Percentiles rank a stretch among this genome's conserved stretches.
Evolutionary conservation across 2,329 filamentous ascomycete genomes (phyloP).

Genomic region (Thielaviopsis euricoi): DNA sequence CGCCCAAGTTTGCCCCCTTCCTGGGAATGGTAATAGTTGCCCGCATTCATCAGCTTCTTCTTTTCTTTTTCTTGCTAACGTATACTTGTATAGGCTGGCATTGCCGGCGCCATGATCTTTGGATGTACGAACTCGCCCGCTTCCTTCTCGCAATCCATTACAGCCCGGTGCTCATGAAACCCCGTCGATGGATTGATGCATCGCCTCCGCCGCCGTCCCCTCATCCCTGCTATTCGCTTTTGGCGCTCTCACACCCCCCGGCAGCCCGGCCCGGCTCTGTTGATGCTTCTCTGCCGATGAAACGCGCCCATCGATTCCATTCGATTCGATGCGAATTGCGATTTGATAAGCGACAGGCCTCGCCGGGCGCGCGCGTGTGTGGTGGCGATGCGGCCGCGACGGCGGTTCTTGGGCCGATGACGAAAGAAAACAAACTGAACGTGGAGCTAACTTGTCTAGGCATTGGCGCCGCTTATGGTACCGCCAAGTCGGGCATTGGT

Average conservation of each 20-base stretch:
- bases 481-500: constrained; percentile 75
- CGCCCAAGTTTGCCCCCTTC: constrained; percentile 75
- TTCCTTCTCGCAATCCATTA: constrained; percentile 1
- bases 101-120: constrained; percentile 69
- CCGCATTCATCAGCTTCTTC: neutral
- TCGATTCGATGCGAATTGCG: no score
- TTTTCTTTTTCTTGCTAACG: neutral
- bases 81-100: constrained; percentile 42
- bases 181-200: no score
- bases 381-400: neutral
- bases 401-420: neutral
- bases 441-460: constrained; percentile 20
- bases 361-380: no score
- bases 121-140: constrained; percentile 43
- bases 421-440: neutral
- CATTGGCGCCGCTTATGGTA: constrained; percentile 69
- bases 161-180: neutral
- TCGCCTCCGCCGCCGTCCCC: no score
- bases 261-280: no score
- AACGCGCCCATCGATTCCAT: no score
- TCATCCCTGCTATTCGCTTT: no score
- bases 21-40: constrained; percentile 64
- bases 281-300: no score
- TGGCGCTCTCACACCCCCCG: no score
- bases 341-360: neutral